Evolutionary conservation across 2,329 filamentous ascomycete genomes (phyloP).

Genomic region (Penicillium occitanis): DNA sequence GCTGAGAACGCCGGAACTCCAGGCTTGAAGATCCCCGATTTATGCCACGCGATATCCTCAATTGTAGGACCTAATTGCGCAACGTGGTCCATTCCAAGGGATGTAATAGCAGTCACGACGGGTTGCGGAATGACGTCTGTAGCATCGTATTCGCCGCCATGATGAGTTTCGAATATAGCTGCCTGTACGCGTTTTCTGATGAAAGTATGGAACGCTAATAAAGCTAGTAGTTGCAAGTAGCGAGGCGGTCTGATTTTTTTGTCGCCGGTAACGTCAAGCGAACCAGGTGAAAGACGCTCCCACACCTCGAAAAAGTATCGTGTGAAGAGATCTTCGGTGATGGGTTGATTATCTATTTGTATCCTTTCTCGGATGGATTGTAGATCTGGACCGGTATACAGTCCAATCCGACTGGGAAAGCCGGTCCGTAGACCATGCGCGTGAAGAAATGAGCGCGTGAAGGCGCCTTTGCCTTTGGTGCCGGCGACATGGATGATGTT

Average conservation of each 20-base stretch:
- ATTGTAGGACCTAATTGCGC: constrained; percentile 62
- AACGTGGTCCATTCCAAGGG: constrained; percentile 69
- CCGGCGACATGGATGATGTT: constrained; percentile 70
- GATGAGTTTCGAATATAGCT: constrained; percentile 66
- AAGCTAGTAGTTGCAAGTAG: constrained; percentile 53
- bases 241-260: constrained; percentile 28
- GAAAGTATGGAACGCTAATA: constrained; percentile 67
- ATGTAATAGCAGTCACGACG: constrained; percentile 60
- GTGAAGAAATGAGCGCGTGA: constrained; percentile 54
- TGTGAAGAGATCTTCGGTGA: constrained; percentile 27
- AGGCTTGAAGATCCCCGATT: constrained; percentile 68
- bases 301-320: constrained; percentile 35
- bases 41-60: constrained; percentile 60
- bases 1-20: constrained; percentile 60
- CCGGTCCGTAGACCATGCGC: constrained; percentile 31
- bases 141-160: constrained; percentile 67
- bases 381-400: constrained; percentile 34
- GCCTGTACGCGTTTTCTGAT: constrained; percentile 61
- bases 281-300: constrained; percentile 35
- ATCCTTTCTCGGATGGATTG: constrained; percentile 38
- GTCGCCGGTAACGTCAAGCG: background rate
- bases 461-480: constrained; percentile 76
- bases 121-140: constrained; percentile 58
- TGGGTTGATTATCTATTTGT: constrained; percentile 34
- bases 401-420: constrained; percentile 20